A percentile compares a stretch with the other conserved stretches of the same genome.
Conservation (phyloP, 371 early-diverging fungal genomes). For the Mucor racemosus region DNA sequence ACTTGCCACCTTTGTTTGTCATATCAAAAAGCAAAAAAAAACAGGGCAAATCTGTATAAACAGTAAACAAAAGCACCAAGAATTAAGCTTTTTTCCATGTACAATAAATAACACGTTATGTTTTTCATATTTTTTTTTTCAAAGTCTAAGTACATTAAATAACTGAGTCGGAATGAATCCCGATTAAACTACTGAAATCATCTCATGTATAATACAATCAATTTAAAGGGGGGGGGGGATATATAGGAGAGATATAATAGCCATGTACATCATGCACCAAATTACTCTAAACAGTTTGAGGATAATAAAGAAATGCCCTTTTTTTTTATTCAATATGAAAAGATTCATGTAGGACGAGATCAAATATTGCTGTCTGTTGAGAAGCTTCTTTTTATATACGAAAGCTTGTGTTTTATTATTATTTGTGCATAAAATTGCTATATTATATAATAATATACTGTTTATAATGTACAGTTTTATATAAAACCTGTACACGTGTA, state of each 20-base stretch:
- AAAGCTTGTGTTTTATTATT: not conserved
- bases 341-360: conserved; percentile 5
- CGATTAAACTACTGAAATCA: too few relatives aligned
- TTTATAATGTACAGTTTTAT: not conserved
- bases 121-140: not conserved
- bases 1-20: not conserved
- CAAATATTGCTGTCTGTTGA: conserved; percentile 6
- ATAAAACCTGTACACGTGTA: not conserved
- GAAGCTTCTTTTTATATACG: conserved; percentile 4
- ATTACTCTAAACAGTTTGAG: too few relatives aligned
- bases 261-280: too few relatives aligned
- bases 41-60: not conserved
- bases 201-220: too few relatives aligned
- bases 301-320: too few relatives aligned
- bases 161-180: too few relatives aligned
- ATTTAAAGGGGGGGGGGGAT: too few relatives aligned
- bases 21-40: not conserved
- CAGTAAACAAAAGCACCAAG: not conserved
- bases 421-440: not conserved
- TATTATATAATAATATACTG: not conserved
- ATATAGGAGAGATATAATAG: too few relatives aligned
- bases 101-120: not conserved
- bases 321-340: not conserved
- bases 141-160: not conserved
- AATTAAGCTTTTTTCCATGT: not conserved